These are phyloP conservation scores for Debaryomycetaceae sp. DNA, from an alignment of 1,139 yeast genomes.

Conservation along the genomic window DNA sequence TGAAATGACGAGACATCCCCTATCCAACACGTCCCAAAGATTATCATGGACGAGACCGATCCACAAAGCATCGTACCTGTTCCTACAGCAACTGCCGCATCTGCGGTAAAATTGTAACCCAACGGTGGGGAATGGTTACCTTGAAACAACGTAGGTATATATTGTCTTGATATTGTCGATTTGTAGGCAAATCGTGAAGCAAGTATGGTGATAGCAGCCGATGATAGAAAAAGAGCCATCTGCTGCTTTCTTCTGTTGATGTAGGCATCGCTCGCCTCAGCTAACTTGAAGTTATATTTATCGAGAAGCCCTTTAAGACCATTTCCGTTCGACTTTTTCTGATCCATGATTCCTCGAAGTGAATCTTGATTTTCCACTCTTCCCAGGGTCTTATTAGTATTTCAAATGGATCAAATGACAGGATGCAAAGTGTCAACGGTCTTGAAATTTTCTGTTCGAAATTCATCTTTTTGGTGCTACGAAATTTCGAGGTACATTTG, in stretches of 20 bases:
- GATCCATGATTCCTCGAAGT: background rate
- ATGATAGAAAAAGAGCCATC: slow-evolving; percentile 67
- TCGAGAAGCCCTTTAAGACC: background rate
- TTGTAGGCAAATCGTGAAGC: slow-evolving; percentile 73
- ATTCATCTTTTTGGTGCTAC: too few species aligned
- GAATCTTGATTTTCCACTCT: background rate
- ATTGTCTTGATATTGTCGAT: slow-evolving; percentile 70
- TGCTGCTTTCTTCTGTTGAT: slow-evolving; percentile 64
- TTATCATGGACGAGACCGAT: slow-evolving; percentile 66
- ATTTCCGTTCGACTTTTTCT: background rate
- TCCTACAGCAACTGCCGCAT: slow-evolving; percentile 84
- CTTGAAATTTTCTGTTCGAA: too few species aligned
- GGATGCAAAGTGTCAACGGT: background rate
- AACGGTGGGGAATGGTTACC: slow-evolving; percentile 83
- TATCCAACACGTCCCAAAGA: slow-evolving; percentile 78
- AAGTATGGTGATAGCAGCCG: slow-evolving; percentile 68
- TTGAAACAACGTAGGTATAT: slow-evolving; percentile 74
- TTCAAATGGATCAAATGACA: background rate
- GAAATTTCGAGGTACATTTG: background rate
- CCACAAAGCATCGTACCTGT: slow-evolving; percentile 76
- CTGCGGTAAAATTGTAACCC: slow-evolving; percentile 70
- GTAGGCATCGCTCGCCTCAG: slow-evolving; percentile 38
- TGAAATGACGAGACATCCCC: slow-evolving; percentile 63
- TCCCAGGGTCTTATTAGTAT: background rate
- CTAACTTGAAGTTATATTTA: slow-evolving; percentile 29